Conservation (phyloP, 108 stramenopile species). For the Nitzschia inconspicua region DNA sequence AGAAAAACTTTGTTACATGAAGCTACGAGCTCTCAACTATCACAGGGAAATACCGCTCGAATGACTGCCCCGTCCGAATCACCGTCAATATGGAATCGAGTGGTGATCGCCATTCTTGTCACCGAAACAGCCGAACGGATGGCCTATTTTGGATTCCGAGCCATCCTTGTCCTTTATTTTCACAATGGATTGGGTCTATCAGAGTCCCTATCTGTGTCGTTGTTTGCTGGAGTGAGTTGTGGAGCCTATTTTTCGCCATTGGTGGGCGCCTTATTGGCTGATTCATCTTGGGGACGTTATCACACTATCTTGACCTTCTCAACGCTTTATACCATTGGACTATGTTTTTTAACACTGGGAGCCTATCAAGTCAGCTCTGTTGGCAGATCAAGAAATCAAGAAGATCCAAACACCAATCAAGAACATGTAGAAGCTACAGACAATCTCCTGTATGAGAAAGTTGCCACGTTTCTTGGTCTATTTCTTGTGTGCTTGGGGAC, state of each 20-base stretch:
- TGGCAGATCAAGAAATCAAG: background rate
- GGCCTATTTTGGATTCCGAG: conserved; percentile 61
- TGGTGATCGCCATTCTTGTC: conserved; percentile 42
- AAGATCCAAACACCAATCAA: background rate
- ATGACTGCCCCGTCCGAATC: no score
- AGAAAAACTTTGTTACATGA: no score
- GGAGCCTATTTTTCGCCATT: conserved; percentile 53
- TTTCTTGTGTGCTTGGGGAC: conserved; percentile 56
- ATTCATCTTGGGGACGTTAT: conserved; percentile 52
- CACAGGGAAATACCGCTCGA: no score
- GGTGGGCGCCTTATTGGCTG: conserved; percentile 53
- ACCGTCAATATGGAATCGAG: no score
- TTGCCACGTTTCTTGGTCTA: conserved; percentile 40
- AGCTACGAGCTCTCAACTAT: no score
- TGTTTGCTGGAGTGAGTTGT: conserved; percentile 32
- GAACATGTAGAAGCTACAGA: background rate
- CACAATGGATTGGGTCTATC: conserved; percentile 26
- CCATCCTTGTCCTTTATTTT: conserved; percentile 57
- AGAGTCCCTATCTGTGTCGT: conserved; percentile 34
- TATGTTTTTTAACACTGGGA: conserved; percentile 27
- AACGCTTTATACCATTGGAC: conserved; percentile 44
- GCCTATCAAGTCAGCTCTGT: conserved; percentile 15
- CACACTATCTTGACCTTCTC: conserved; percentile 50
- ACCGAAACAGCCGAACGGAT: conserved; percentile 58
- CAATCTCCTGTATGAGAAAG: conserved; percentile 5